Base-by-base conservation (phyloP, 495 filamentous ascomycete genomes). In the Neurospora sp. region DNA sequence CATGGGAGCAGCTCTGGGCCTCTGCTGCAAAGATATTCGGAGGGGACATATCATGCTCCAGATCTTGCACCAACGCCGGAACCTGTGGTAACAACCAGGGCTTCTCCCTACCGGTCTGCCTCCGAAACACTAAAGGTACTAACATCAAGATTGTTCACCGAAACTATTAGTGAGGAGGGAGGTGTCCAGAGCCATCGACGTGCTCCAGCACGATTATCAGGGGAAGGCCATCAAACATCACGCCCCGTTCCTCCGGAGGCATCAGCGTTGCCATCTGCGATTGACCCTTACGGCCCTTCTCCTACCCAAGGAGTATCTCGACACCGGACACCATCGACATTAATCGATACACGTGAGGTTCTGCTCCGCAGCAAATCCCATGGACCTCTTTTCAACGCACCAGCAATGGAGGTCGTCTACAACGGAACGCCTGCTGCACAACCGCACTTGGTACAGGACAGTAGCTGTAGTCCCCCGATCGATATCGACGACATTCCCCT, bases 401-500 rank as follows among this genome's bases (percentile, higher is more conserved):
- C 71, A 72, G 82, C 73, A 75, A 27, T 73, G 71, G 70, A 77
- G 39, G 5, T 46, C 38, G 41, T 73, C 69, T 74, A 39, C 75
- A 71, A 70, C 73, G 75, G 70, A 74, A 76, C 69, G 20, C 72
- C 53, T 27, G 74, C 37, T 72, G 76, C 68, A 20, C 70, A 68
- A 68, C 70, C 20, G 69, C 78, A 70, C 18, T 12, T 59, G 2
- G 5, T 74, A 73, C 46, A 59, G 20, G 20, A 27, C 9, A n/a
- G n/a, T 11, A 53, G 5, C 80, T 76, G 78, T 74, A 81, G 61
- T 74, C 74, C 74, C 77, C 77, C 38, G 78, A 41, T 79, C 42
- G 80, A 87, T 73, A 70, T 81, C 68, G 94, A 96, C 71, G 87
- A 94, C 77, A 86, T 95, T 73, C 89, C 92, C 0, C 90, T 97